Conservation (phyloP, 306 rosid species). For the Cucurbita ficifolia region DNA sequence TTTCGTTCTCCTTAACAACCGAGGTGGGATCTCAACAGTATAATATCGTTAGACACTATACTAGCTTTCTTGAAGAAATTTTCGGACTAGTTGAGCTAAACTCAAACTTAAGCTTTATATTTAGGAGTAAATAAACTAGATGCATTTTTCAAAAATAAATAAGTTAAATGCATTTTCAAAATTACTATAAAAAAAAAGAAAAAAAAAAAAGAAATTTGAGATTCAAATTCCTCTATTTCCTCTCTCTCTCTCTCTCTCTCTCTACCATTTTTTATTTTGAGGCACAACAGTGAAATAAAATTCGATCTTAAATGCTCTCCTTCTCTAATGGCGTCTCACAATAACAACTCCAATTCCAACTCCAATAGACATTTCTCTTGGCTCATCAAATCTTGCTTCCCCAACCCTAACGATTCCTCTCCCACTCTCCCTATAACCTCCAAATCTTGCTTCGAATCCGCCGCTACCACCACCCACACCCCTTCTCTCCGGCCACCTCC, state of each 20-base stretch:
- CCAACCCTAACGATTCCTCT: conserved; percentile 24
- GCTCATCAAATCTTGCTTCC: conserved; percentile 61
- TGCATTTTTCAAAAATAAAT: too few relatives aligned
- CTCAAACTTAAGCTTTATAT: too few relatives aligned
- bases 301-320: background rate
- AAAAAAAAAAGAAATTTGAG: background rate
- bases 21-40: too few relatives aligned
- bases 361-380: conserved; percentile 51
- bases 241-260: too few relatives aligned
- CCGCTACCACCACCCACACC: background rate
- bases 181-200: background rate
- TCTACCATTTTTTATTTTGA: too few relatives aligned
- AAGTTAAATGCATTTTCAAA: background rate
- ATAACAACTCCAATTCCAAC: conserved; percentile 33
- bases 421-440: background rate
- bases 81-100: too few relatives aligned
- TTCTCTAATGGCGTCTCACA: conserved; percentile 24
- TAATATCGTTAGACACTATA: too few relatives aligned
- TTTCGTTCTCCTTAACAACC: too few relatives aligned
- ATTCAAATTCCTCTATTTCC: background rate
- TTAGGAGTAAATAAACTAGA: background rate
- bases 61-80: too few relatives aligned
- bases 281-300: background rate
- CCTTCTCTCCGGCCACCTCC: background rate
- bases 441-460: background rate